phyloP scores from a whole-genome alignment of 2,329 filamentous ascomycete genomes.

The Tolypocladium endophyticum region DNA sequence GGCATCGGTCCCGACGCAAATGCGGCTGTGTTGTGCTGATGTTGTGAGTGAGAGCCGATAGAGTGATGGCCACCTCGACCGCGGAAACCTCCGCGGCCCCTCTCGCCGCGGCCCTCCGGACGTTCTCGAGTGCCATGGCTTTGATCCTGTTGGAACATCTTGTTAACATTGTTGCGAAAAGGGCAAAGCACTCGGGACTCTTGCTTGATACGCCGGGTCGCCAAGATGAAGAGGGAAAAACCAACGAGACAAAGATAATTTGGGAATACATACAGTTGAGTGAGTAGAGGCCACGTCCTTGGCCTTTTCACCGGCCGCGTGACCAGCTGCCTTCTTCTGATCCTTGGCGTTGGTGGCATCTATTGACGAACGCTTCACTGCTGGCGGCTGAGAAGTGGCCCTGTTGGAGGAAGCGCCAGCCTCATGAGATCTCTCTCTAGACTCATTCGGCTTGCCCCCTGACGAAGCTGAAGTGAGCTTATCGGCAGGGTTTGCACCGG shows the following conservation, averaged over 20 bases:
- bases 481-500: slow-evolving; percentile 22
- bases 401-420: slow-evolving; percentile 19
- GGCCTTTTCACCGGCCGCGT: slow-evolving; percentile 24
- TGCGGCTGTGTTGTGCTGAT: slow-evolving; percentile 17
- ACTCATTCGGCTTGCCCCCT: slow-evolving; percentile 21
- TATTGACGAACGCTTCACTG: slow-evolving; percentile 33
- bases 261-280: slow-evolving; percentile 26
- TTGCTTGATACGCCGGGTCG: neutral
- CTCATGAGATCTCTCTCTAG: slow-evolving; percentile 26
- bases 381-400: slow-evolving; percentile 22
- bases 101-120: slow-evolving; percentile 27
- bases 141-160: slow-evolving; percentile 13
- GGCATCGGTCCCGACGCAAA: slow-evolving; percentile 22
- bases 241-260: slow-evolving; percentile 2
- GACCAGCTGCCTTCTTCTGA: slow-evolving; percentile 32
- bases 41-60: slow-evolving; percentile 22
- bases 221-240: neutral
- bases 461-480: slow-evolving; percentile 21
- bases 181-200: neutral
- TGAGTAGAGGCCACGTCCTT: slow-evolving; percentile 26
- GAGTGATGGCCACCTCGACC: slow-evolving; percentile 33
- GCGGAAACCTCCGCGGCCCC: slow-evolving; percentile 33
- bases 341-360: slow-evolving; percentile 31
- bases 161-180: neutral
- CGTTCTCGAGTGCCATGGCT: slow-evolving; percentile 18